phyloP scores from a whole-genome alignment of 257 asterid species.

The Solanum bulbocastanum region DNA sequence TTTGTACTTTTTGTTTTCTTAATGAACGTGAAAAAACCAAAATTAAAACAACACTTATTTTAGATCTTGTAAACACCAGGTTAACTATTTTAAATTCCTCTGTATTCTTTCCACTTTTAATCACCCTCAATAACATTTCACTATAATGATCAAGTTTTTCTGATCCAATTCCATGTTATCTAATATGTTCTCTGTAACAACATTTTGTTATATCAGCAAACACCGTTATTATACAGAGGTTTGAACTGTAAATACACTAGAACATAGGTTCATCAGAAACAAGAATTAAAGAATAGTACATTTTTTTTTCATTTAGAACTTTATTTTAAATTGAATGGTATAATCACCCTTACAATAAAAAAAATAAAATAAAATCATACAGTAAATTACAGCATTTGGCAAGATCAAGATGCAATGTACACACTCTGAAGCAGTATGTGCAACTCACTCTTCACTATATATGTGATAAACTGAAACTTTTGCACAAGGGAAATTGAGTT shows the following conservation, averaged over 20 bases:
- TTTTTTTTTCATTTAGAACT: not conserved
- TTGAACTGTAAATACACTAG: not conserved
- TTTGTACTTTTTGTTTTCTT: not conserved
- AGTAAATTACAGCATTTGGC: not conserved
- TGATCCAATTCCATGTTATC: not conserved
- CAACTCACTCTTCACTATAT: not conserved
- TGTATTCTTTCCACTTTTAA: not conserved
- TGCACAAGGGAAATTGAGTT: not conserved
- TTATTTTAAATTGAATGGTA: not conserved
- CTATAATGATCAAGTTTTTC: not conserved
- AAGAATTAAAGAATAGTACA: not conserved
- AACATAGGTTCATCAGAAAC: not conserved
- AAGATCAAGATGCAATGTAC: not conserved
- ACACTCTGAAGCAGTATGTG: not conserved
- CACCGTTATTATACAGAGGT: constrained; percentile 36
- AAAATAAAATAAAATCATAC: not conserved
- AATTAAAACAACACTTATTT: not conserved
- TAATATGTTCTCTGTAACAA: not conserved
- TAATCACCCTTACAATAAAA: not conserved
- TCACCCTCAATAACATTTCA: not conserved
- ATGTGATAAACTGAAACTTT: not conserved
- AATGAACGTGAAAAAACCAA: no score
- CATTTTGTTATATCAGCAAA: not conserved
- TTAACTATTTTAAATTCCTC: not conserved
- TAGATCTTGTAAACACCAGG: not conserved